Evolutionary conservation across 2,329 filamentous ascomycete species (phyloP), one percentile per base, ranked within the genome.

Genomic region (Venturia nashicola): DNA sequence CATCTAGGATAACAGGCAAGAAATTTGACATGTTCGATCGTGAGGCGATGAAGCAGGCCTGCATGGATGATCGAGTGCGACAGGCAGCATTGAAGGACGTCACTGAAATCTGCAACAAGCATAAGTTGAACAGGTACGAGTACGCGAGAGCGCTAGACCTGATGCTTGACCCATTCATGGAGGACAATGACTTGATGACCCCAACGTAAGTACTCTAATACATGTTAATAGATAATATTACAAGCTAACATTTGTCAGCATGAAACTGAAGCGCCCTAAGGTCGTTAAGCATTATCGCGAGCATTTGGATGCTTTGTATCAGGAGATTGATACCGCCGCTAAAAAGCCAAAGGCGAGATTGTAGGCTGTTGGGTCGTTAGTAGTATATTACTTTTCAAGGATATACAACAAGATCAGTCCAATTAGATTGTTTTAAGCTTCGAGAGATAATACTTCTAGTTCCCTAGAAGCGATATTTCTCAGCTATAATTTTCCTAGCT

Each of bases 61-160:
- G 85, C 44, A 78, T 80, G 65, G 85, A 96, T 68, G 80, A 84
- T 61, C 86, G 86, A 71, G 84, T 97, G 34, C 82, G 85, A 68
- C 83, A 84, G 71, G 89, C 89, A 1, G 86, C 96, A 64, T 73
- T 96, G 67, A 88, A 87, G 74, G 84, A 94, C 68, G 78, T 99
- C 42, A 89, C 94, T 66, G 83, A 81, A 63, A 88, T 95, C 65
- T 91, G 85, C 57, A 88, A 83, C 78, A 87, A 86, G 77, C 85
- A 89, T 75, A 96, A 94, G 78, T 92, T 99, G 75, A 94, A 96
- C 73, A 90, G 86, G 68, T 97, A 89, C 70, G 94, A 99, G 81
- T 84, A 85, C 67, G 87, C 97, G 59, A 84, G 83, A 73, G 89
- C 87, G 69, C 82, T 88, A 64, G 77, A 87, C 67, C 77, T 99